These are phyloP conservation scores for Diplosphaera chodatii DNA, from an alignment of 139 green algal species.

Conservation along the genomic window DNA sequence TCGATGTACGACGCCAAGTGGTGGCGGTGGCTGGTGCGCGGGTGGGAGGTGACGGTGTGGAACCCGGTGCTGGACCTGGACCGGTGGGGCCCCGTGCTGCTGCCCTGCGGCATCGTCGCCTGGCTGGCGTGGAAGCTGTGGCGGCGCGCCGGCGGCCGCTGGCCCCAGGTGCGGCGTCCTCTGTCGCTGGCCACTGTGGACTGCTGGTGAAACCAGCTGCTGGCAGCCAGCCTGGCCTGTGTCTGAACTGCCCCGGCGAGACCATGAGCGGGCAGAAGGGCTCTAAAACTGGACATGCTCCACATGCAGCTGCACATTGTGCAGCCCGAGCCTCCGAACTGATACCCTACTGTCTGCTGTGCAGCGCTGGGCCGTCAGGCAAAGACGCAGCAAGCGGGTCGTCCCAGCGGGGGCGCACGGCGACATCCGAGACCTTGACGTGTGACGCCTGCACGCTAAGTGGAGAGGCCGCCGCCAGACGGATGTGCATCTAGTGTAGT, in stretches of 20 bases:
- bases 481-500: too few relatives aligned
- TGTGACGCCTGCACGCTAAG: background rate
- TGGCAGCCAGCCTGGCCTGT: background rate
- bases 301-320: too few relatives aligned
- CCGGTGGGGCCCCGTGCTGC: slow-evolving; percentile 21
- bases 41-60: slow-evolving; percentile 50
- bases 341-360: background rate
- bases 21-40: slow-evolving; percentile 39
- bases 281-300: too few relatives aligned
- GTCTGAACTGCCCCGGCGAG: too few relatives aligned
- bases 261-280: too few relatives aligned
- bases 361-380: background rate
- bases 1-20: slow-evolving; percentile 54
- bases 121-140: slow-evolving; percentile 12
- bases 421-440: background rate
- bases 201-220: too few relatives aligned
- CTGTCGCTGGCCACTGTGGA: background rate
- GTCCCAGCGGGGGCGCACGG: background rate
- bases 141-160: background rate
- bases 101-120: background rate
- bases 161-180: background rate
- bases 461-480: too few relatives aligned
- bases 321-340: background rate
- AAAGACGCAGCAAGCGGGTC: background rate
- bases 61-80: slow-evolving; percentile 44